phyloP scores from a whole-genome alignment of 345 rosid species.

The Brassica nigra region DNA sequence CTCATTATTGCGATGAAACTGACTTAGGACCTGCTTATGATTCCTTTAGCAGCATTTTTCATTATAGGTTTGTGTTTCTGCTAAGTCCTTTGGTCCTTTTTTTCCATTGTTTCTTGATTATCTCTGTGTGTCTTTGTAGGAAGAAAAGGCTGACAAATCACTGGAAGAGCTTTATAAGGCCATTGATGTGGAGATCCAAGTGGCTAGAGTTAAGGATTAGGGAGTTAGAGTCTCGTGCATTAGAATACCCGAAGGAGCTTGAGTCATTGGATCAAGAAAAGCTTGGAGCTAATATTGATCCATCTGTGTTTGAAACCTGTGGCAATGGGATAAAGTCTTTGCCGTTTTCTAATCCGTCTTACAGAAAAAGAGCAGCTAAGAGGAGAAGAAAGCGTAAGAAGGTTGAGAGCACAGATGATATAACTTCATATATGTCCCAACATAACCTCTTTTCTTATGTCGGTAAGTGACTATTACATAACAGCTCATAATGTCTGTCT shows the following conservation, averaged over 20 bases:
- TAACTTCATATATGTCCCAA: conserved; percentile 56
- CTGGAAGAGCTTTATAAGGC: conserved; percentile 77
- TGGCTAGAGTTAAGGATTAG: conserved; percentile 80
- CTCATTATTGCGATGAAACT: conserved; percentile 58
- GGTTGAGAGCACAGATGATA: conserved; percentile 61
- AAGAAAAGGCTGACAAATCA: conserved; percentile 88
- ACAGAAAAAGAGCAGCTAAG: conserved; percentile 58
- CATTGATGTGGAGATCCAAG: conserved; percentile 93
- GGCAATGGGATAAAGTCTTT: conserved; percentile 59
- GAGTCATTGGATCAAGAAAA: conserved; percentile 52
- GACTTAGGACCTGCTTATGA: conserved; percentile 60
- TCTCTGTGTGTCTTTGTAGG: conserved; percentile 40
- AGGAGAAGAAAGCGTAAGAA: conserved; percentile 74
- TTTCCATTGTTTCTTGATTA: background rate
- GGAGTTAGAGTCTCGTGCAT: conserved; percentile 66
- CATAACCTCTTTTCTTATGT: conserved; percentile 74
- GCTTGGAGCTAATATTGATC: conserved; percentile 44
- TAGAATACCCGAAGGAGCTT: conserved; percentile 62
- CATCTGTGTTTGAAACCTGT: conserved; percentile 52
- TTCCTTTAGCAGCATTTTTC: conserved; percentile 54
- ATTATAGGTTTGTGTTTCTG: conserved; percentile 53
- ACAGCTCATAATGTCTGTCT: too few species aligned
- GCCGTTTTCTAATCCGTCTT: conserved; percentile 62
- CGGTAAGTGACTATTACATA: conserved; percentile 48
- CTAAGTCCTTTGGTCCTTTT: background rate